These are phyloP conservation scores for Amauroascus verrucosus DNA, from an alignment of 2,329 filamentous ascomycete species.

Conservation along the genomic window DNA sequence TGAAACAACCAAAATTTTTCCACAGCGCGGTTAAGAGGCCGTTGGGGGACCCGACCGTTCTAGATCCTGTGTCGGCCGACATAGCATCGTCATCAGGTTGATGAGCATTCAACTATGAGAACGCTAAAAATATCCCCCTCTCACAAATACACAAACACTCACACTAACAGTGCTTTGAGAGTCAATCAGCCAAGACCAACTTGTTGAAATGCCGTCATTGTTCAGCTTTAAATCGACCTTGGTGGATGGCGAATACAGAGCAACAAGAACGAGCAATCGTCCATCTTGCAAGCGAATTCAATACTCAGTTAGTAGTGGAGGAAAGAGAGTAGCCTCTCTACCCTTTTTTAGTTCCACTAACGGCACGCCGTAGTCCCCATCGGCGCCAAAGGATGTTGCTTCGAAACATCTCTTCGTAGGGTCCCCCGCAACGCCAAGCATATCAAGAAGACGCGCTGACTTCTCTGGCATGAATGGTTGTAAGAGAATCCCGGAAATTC, in stretches of 20 bases:
- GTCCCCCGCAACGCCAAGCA: slow-evolving; percentile 55
- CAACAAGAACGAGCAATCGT: too few species aligned
- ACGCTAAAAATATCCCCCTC: neutral
- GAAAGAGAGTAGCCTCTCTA: slow-evolving; percentile 44
- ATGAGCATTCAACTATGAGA: neutral
- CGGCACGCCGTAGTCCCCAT: slow-evolving; percentile 57
- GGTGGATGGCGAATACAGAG: neutral
- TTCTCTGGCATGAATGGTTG: slow-evolving; percentile 87
- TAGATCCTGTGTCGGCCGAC: slow-evolving; percentile 6
- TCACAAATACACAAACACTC: too few species aligned
- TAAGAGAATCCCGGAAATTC: slow-evolving; percentile 70
- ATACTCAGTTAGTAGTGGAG: slow-evolving; percentile 34
- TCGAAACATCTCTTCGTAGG: slow-evolving; percentile 50
- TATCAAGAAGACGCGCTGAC: slow-evolving; percentile 60
- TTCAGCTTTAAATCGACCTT: too few species aligned
- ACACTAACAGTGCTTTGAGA: too few species aligned
- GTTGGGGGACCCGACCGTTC: neutral
- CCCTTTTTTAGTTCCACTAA: slow-evolving; percentile 34
- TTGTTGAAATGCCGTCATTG: too few species aligned
- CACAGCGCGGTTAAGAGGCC: neutral
- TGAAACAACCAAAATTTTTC: neutral
- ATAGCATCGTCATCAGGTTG: neutral
- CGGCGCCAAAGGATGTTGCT: slow-evolving; percentile 52
- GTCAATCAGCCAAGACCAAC: too few species aligned
- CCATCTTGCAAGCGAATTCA: slow-evolving; percentile 15